Evolutionary conservation across 176 grass and related monocot genomes (phyloP), one percentile per base, ranked within the genome.

Genomic region (Oryza meyeriana): DNA sequence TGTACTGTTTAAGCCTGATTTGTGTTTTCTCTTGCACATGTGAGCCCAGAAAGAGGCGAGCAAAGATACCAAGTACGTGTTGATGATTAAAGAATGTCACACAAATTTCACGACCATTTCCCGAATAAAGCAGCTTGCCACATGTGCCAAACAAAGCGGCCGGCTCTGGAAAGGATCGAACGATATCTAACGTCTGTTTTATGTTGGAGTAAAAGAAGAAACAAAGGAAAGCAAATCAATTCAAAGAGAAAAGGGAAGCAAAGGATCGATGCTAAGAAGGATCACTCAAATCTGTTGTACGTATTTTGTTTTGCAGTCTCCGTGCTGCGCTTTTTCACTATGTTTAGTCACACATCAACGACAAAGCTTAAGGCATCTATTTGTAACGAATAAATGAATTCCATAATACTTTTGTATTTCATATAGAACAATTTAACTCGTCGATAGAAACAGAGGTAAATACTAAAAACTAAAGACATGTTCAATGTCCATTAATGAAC

Each of bases 201-300:
- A 59, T 59, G 55, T 59, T 59, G 55, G 22, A 12, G 35, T 44
- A 61, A 77, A 85, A 47, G 74, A 69, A n/a, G 10, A 42, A 42
- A 55, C 69, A 61, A 36, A 63, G 39, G 22, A 68, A 75, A 58
- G 63, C 33, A 61, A 8, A 45, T 61, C 59, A 2, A 48, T 26
- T 20, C 59, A 35, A 65, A 36, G 31, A 40, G 38, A 10, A 87
- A 71, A 71, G 2, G 30, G 66, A 30, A 25, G 32, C 25, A 65
- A 64, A 69, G 48, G 24, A 87, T 81, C 36, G 36, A 76, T 81
- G 16, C 71, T 81, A 59, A 25, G 48, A 31, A 38, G 34, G 57
- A 6, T 16, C 25, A 18, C 22, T 8, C 8, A 75, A 69, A 75
- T 75, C 35, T 55, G 34, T 47, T 81, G 42, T 39, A 34, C 62